Percentiles rank a stretch among this genome's conserved stretches.
Evolutionary conservation across 352 stramenopile genomes (phyloP).

Genomic region (Phytophthora pisi): DNA sequence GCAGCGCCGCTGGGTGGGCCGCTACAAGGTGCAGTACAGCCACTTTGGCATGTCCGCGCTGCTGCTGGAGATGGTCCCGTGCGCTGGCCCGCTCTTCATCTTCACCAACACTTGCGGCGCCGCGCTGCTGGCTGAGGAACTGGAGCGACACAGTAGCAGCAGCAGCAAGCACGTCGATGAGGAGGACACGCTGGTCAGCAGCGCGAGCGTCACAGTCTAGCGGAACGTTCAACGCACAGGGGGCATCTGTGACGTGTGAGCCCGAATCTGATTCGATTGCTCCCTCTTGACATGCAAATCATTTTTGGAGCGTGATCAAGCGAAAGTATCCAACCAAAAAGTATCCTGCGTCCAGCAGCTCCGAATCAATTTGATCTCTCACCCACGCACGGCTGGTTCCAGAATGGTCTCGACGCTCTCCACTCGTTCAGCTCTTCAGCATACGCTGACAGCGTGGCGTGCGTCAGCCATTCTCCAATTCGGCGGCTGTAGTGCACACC

Average conservation of each 20-base stretch:
- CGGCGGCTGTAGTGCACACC: neutral
- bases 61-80: conserved; percentile 55
- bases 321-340: conserved; percentile 1
- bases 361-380: conserved; percentile 30
- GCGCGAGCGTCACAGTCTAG: neutral
- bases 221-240: conserved; percentile 4
- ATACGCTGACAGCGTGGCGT: neutral
- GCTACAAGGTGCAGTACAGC: conserved; percentile 43
- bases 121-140: conserved; percentile 48
- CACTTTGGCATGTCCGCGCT: conserved; percentile 51
- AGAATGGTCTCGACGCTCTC: conserved; percentile 6
- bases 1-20: conserved; percentile 45
- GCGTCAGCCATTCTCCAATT: conserved; percentile 26
- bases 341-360: conserved; percentile 7
- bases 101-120: conserved; percentile 60
- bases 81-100: conserved; percentile 48
- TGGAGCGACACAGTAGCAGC: conserved; percentile 25
- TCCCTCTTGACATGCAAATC: conserved; percentile 8
- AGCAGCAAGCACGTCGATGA: conserved; percentile 12
- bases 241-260: conserved; percentile 19
- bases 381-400: neutral
- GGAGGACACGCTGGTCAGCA: conserved; percentile 26
- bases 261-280: conserved; percentile 23
- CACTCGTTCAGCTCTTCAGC: conserved; percentile 7
- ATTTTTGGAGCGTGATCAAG: conserved; percentile 16